A percentile compares a stretch with the other conserved stretches of the same genome.
Evolutionary conservation across 345 rosid species (phyloP).

Genomic region (Citrus maxima): DNA sequence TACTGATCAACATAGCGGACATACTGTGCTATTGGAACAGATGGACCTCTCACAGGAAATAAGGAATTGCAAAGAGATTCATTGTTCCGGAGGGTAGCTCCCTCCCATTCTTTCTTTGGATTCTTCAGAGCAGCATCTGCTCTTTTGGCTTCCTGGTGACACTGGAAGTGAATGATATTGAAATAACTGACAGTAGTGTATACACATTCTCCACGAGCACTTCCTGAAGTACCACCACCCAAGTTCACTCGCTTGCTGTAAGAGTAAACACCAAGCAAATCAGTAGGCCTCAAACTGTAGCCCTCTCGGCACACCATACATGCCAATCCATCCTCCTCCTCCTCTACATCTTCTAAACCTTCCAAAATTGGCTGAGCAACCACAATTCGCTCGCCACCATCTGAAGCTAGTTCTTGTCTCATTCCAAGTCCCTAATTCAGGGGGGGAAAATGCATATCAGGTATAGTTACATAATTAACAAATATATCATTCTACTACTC

Average conservation of each 20-base stretch:
- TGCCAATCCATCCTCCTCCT: slow-evolving; percentile 94
- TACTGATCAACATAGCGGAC: slow-evolving; percentile 82
- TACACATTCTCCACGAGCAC: slow-evolving; percentile 92
- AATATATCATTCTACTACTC: neutral
- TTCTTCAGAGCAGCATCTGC: slow-evolving; percentile 92
- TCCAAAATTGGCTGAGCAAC: slow-evolving; percentile 79
- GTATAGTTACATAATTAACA: slow-evolving; percentile 14
- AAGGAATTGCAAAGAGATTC: slow-evolving; percentile 96
- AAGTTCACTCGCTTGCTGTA: slow-evolving; percentile 93
- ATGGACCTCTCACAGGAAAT: slow-evolving; percentile 92
- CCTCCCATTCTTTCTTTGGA: slow-evolving; percentile 99
- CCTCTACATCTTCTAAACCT: slow-evolving; percentile 96
- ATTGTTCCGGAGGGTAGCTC: slow-evolving; percentile 90
- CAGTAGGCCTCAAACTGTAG: slow-evolving; percentile 89
- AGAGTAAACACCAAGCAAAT: slow-evolving; percentile 84
- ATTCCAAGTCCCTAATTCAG: slow-evolving; percentile 73
- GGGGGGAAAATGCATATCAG: slow-evolving; percentile 13
- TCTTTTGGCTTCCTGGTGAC: slow-evolving; percentile 99
- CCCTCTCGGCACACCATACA: slow-evolving; percentile 99
- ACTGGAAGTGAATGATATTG: slow-evolving; percentile 93
- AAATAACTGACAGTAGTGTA: slow-evolving; percentile 98
- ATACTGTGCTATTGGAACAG: slow-evolving; percentile 74
- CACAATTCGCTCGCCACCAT: slow-evolving; percentile 91
- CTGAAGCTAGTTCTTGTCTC: slow-evolving; percentile 77
- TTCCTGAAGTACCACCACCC: slow-evolving; percentile 87